Base-by-base conservation (phyloP, 108 stramenopile species). In the Skeletonema tropicum region DNA sequence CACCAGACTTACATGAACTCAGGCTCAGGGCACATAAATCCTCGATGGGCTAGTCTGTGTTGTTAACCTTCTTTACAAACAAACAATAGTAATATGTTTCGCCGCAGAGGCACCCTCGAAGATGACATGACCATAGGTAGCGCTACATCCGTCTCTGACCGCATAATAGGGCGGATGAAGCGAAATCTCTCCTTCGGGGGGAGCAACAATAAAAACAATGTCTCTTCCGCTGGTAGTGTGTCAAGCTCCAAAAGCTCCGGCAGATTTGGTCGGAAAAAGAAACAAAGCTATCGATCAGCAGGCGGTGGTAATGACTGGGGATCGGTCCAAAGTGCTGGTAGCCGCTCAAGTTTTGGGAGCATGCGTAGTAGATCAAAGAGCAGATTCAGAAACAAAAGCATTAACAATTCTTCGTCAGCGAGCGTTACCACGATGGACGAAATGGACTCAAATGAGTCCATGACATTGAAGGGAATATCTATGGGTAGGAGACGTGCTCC, bases 81-180 rank as follows among this genome's bases (percentile, higher is more conserved):
- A 10, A 11, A 45, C 15, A n/a, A 45, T 55, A 55, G 19, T 6
- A 55, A 23, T 23, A 55, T 55, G 52, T 55, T 55, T 55, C 52
- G 52, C 21, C 52, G 52, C 52, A 55, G 52, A 55, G 52, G 23
- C 25, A 9, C 23, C 23, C 35, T 41, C 60, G 64, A 48, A 42
- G 77, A 79, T 60, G 77, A 79, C 71, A 61, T 67, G 65, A 79
- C 69, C 13, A 66, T 69, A 57, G 39, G 49, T 1, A 49, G 59
- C 7, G 65, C 21, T 60, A 61, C 32, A 21, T 79, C 77, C 25
- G 19, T 79, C 35, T 49, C 45, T 31, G 77, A 79, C 41, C 57
- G 77, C 23, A 79, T 79, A 45, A 71, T 79, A 59, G 77, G 77
- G 3, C 55, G 77, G 19, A 79, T 79, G 77, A 61, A 65, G 35